phyloP scores from a whole-genome alignment of 2,329 filamentous ascomycete species.

The Trichoderma sp. region DNA sequence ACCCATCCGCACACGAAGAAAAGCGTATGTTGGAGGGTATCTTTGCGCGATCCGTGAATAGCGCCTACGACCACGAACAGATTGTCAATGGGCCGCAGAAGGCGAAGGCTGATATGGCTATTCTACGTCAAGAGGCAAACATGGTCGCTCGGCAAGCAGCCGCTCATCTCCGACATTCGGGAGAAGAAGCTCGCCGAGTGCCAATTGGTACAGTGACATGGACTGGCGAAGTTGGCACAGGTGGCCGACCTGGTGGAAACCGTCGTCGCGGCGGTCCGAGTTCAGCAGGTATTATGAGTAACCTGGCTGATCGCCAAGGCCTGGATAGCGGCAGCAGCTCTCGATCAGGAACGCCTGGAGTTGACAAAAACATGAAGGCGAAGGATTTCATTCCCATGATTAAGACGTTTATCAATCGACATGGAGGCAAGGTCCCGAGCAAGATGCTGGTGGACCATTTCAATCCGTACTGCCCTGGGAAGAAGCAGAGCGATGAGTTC shows the following conservation, averaged over 20 bases:
- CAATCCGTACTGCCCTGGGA: conserved; percentile 69
- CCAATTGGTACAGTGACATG: conserved; percentile 89
- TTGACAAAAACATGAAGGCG: conserved; percentile 49
- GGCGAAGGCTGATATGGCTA: conserved; percentile 72
- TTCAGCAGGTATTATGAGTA: conserved; percentile 59
- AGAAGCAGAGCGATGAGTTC: conserved; percentile 76
- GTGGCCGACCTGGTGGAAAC: conserved; percentile 67
- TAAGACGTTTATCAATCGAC: conserved; percentile 74
- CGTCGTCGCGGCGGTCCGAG: conserved; percentile 57
- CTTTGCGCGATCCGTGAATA: conserved; percentile 85
- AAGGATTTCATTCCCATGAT: conserved; percentile 74
- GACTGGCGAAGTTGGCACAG: conserved; percentile 83
- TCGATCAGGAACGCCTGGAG: conserved; percentile 50
- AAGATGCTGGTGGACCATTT: conserved; percentile 92
- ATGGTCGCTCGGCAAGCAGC: conserved; percentile 78
- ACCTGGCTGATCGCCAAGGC: conserved; percentile 62
- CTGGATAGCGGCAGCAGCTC: conserved; percentile 51
- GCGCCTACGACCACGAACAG: conserved; percentile 89
- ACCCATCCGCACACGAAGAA: conserved; percentile 60
- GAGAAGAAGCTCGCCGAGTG: conserved; percentile 70
- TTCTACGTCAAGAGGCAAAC: conserved; percentile 82
- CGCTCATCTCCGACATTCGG: conserved; percentile 72
- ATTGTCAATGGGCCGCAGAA: conserved; percentile 79
- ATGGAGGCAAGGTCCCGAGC: conserved; percentile 77
- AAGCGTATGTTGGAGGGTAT: conserved; percentile 85